Conservation (phyloP, 306 rosid species). For the Sicyos edulis region DNA sequence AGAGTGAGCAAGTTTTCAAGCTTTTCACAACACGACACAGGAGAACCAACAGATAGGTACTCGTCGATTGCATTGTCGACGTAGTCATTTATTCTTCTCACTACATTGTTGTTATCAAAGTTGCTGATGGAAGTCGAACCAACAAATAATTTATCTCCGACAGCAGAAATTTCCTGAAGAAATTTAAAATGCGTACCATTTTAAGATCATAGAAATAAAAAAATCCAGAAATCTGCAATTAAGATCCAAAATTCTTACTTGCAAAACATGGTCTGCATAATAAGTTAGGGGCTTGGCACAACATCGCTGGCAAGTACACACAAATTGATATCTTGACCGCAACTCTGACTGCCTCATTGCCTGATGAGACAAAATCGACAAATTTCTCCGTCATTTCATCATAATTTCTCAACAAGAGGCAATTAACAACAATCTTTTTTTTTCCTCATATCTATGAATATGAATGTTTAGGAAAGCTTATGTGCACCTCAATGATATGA, state of each 20-base stretch:
- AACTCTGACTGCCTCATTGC: slow-evolving; percentile 55
- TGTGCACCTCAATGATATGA: too few relatives aligned
- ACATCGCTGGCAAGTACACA: slow-evolving; percentile 60
- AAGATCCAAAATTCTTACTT: slow-evolving; percentile 36
- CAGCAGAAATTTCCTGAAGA: slow-evolving; percentile 49
- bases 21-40: slow-evolving; percentile 47
- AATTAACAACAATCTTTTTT: not conserved
- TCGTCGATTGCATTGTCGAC: slow-evolving; percentile 45
- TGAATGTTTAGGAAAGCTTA: too few relatives aligned
- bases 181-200: not conserved
- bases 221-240: not conserved
- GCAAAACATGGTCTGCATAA: slow-evolving; percentile 55
- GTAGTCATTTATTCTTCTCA: slow-evolving; percentile 33
- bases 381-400: not conserved
- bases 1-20: slow-evolving; percentile 44
- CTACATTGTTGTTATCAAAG: slow-evolving; percentile 30
- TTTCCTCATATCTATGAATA: too few relatives aligned
- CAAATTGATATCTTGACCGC: slow-evolving; percentile 63
- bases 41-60: slow-evolving; percentile 49
- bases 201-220: not conserved
- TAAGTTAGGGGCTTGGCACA: slow-evolving; percentile 34
- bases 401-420: not conserved
- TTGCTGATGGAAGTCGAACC: slow-evolving; percentile 25
- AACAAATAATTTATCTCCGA: slow-evolving; percentile 24
- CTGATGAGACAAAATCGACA: slow-evolving; percentile 27